Evolutionary conservation across 495 filamentous ascomycete species (phyloP), one percentile per base, ranked within the genome.

Genomic region (Symbiotaphrina buchneri): DNA sequence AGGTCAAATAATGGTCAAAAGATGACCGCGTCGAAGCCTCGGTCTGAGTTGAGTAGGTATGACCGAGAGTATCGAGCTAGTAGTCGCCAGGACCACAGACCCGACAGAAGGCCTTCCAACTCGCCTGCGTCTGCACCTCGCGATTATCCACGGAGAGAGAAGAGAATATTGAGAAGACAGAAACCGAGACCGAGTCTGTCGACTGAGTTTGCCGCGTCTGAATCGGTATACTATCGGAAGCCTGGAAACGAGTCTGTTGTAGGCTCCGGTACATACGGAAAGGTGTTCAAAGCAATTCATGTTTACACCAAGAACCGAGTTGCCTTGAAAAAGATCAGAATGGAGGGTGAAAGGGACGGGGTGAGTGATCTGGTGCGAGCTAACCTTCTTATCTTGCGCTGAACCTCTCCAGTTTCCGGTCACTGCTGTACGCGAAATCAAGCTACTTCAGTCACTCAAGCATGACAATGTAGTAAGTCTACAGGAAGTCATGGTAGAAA

Each of bases 221-320:
- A 81, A 27, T 92, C 82, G 3, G 81, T 92, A 10, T 94, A 81
- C 49, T 87, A 71, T 49, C 59, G 83, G 36, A 92, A 91, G 43
- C 82, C 84, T 0, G 84, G 84, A 3, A 90, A 94, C 43, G 83
- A 90, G 47, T 92, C 83, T 5, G 81, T 94, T 2, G 71, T 94
- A 6, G 84, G 84, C 19, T 87, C 82, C 24, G 84, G 84, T 17
- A 93, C 79, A 1, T 93, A 87, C 46, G 87, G 85, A 24, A 95
- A 99, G 47, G 87, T 99, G 5, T 99, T 94, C 59, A 95, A 95
- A 45, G 87, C 74, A n/a, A 61, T 85, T 10, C 83, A 99, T 48
- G 82, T 93, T 10, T 91, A 90, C 40, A 99, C 84, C 6, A 74
- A 83, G 41, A 68, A 71, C 19, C 68, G 80, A 36, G 90, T 94